phyloP scores from a whole-genome alignment of 148 eudicot species.

The Diospyros lotus region DNA sequence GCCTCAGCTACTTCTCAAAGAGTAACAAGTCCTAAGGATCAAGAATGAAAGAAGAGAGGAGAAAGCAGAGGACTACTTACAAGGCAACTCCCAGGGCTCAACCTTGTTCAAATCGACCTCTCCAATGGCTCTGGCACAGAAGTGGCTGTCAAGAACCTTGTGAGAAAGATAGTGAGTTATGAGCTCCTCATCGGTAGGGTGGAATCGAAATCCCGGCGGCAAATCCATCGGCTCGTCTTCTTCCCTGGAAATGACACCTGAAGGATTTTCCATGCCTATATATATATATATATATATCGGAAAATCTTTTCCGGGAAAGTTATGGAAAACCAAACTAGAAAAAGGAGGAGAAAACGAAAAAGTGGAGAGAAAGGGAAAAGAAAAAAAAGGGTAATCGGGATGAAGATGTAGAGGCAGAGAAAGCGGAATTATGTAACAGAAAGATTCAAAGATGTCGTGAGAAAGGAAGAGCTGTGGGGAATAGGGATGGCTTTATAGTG shows the following conservation, averaged over 20 bases:
- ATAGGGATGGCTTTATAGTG: slow-evolving; percentile 35
- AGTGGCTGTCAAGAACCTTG: slow-evolving; percentile 43
- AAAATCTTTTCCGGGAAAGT: too few relatives aligned
- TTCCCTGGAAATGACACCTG: slow-evolving; percentile 8
- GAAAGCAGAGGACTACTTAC: slow-evolving; percentile 32
- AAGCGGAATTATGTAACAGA: slow-evolving; percentile 10
- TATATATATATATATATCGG: too few relatives aligned
- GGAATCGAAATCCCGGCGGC: slow-evolving; percentile 84
- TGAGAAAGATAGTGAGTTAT: slow-evolving; percentile 53
- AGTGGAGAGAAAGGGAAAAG: neutral
- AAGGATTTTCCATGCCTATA: slow-evolving; percentile 28
- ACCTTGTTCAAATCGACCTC: slow-evolving; percentile 81
- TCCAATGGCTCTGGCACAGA: slow-evolving; percentile 47
- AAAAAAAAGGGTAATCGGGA: neutral
- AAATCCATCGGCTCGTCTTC: slow-evolving; percentile 47
- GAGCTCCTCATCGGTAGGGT: slow-evolving; percentile 83
- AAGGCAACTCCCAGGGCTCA: slow-evolving; percentile 88
- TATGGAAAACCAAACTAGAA: too few relatives aligned
- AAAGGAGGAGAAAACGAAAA: too few relatives aligned
- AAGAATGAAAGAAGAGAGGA: neutral
- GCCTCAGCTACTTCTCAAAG: neutral
- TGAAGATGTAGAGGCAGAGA: neutral
- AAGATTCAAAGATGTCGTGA: slow-evolving; percentile 22
- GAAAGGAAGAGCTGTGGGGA: slow-evolving; percentile 13
- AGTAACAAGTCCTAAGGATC: neutral